Evolutionary conservation across 768 basidiomycete genomes (phyloP), one percentile per base, ranked within the genome.

Genomic region (Leccinum ochraceum): DNA sequence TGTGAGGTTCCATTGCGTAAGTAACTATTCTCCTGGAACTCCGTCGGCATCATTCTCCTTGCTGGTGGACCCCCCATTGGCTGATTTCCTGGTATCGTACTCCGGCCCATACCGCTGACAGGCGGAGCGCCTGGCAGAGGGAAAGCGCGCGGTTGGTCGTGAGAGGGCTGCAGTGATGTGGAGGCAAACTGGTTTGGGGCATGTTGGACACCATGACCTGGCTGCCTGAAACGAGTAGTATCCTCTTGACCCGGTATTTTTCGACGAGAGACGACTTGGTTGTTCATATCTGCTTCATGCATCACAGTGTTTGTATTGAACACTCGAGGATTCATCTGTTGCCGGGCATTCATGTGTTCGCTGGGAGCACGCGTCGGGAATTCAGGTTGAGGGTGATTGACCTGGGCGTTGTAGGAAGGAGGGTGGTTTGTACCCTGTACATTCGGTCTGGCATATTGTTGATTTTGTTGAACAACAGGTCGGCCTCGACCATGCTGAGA

Each of bases 111-210:
- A 24, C 66, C 60, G 16, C 64, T 67, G 2, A 62, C 58, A 16
- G 67, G 42, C 34, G 67, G 75, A 32, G 62, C 55, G 10, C 61
- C n/a, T 20, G 71, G 64, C 71, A 78, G 77, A 22, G 81, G 85
- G 30, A 81, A 81, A 9, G 80, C 76, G 14, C 80, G 82, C 66
- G 84, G 75, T 28, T 75, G 78, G 26, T 82, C 80, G 63, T 74
- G 65, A 30, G 71, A 71, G 28, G 71, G 56, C 14, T 66, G 70
- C 71, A 82, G 76, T 22, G 74, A 75, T 22, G 81, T 74, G 8
- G 83, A 71, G n/a, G 79, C 65, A 68, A 86, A 85, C 60, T 79
- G 81, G 58, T 75, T 79, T 61, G 78, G 71, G 37, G 72, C 67
- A 36, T 72, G 69, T 39, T 76, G 78, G 57, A 63, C 68, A 60